phyloP scores from a whole-genome alignment of 169 alveolate genomes.

The Amoebophrya sp. region DNA sequence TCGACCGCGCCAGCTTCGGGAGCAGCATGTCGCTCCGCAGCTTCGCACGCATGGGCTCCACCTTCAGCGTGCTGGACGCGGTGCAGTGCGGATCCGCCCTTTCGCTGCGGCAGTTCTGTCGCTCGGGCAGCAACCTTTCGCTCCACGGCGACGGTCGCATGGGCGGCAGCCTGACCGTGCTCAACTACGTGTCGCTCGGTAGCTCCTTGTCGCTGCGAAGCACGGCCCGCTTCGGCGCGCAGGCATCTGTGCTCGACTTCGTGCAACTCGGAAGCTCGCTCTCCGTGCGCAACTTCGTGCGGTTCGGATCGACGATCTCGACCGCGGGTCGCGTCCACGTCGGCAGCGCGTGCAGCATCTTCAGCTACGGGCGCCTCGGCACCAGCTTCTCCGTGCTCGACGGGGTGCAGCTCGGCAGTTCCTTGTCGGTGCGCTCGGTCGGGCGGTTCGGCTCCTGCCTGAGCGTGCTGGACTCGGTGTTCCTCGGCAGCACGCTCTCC shows the following conservation, averaged over 20 bases:
- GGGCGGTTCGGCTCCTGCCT: not conserved
- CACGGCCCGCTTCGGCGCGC: not conserved
- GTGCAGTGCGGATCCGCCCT: not conserved
- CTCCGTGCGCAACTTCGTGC: not conserved
- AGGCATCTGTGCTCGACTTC: not conserved
- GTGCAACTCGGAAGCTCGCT: not conserved
- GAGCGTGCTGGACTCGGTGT: not conserved
- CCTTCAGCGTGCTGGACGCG: not conserved
- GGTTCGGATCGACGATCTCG: not conserved
- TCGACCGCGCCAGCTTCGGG: not conserved
- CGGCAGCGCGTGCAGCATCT: not conserved
- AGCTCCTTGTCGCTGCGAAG: not conserved
- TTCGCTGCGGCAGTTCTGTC: not conserved
- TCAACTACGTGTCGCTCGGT: not conserved
- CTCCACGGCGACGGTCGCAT: not conserved
- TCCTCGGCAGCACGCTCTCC: not conserved
- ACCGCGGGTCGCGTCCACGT: not conserved
- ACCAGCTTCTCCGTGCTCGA: not conserved
- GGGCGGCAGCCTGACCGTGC: not conserved
- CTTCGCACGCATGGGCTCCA: not conserved
- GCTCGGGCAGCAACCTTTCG: not conserved
- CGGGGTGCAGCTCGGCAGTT: not conserved
- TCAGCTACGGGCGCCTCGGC: not conserved
- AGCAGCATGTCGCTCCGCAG: not conserved
- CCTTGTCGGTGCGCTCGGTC: not conserved